A percentile compares a stretch with the other conserved stretches of the same genome.
Conservation (phyloP, 169 alveolate genomes). For the Neospora caninum region DNA sequence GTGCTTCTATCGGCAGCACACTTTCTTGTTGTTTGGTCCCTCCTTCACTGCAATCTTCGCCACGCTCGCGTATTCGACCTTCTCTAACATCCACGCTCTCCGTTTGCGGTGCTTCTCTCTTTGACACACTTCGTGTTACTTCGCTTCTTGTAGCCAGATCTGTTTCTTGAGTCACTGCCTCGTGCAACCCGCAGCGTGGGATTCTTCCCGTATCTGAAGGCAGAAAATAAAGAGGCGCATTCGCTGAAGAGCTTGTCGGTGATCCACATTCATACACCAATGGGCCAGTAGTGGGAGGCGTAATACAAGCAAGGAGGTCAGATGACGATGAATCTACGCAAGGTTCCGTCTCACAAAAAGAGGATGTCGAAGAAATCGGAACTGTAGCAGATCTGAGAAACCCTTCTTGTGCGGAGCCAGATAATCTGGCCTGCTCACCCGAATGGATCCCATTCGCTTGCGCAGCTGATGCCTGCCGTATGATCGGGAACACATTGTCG, state of each 20-base stretch:
- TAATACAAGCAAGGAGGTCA: not conserved
- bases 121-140: not conserved
- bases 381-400: not conserved
- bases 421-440: not conserved
- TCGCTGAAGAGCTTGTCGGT: not conserved
- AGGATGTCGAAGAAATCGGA: not conserved
- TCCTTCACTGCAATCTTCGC: not conserved
- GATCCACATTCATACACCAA: too few species aligned
- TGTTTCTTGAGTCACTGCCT: not conserved
- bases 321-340: not conserved
- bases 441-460: not conserved
- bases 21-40: not conserved
- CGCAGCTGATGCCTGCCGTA: too few species aligned
- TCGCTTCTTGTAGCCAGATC: not conserved
- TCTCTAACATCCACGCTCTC: not conserved
- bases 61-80: not conserved
- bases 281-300: not conserved
- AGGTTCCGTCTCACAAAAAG: not conserved
- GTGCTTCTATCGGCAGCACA: not conserved
- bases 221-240: not conserved
- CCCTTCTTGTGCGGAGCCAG: not conserved
- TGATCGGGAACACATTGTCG: too few species aligned
- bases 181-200: not conserved
- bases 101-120: not conserved
- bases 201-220: not conserved